These are phyloP conservation scores for Debaryomycetaceae sp. DNA, from an alignment of 1,139 yeast species.

Conservation along the genomic window DNA sequence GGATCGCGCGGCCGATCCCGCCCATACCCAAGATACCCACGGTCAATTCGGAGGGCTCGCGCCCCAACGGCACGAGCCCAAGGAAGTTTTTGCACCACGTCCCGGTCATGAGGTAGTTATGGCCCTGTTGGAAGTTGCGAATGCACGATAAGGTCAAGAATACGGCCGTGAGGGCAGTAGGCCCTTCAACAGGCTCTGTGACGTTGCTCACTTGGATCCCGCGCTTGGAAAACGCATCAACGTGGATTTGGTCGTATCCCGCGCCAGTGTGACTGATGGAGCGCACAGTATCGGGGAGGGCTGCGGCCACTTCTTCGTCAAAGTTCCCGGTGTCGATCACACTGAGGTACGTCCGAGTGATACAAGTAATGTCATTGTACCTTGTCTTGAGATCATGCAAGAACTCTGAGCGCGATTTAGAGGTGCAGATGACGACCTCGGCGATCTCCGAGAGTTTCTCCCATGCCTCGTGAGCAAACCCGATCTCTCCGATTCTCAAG, in stretches of 20 bases:
- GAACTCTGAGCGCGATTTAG: conserved; percentile 38
- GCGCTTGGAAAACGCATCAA: conserved; percentile 34
- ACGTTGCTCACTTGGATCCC: conserved; percentile 64
- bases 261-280: conserved; percentile 80
- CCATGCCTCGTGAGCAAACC: conserved; percentile 51
- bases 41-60: conserved; percentile 47
- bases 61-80: conserved; percentile 4
- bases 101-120: conserved; percentile 40
- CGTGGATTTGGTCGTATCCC: conserved; percentile 81
- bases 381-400: conserved; percentile 37
- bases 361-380: conserved; percentile 35
- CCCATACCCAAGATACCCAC: conserved; percentile 72
- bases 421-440: conserved; percentile 38
- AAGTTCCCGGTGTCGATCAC: conserved; percentile 53
- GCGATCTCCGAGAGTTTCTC: conserved; percentile 33
- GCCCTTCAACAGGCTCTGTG: conserved; percentile 61
- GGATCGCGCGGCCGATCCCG: conserved; percentile 63
- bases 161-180: conserved; percentile 77
- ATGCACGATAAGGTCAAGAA: conserved; percentile 55
- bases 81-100: conserved; percentile 38
- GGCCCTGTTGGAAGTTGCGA: conserved; percentile 50
- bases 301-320: conserved; percentile 56
- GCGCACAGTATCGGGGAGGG: conserved; percentile 52
- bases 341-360: conserved; percentile 43
- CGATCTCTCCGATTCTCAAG: conserved; percentile 45